A percentile compares a stretch with the other conserved stretches of the same genome.
Evolutionary conservation across 176 grass and related monocot genomes (phyloP).

Genomic region (Zea luxurians): DNA sequence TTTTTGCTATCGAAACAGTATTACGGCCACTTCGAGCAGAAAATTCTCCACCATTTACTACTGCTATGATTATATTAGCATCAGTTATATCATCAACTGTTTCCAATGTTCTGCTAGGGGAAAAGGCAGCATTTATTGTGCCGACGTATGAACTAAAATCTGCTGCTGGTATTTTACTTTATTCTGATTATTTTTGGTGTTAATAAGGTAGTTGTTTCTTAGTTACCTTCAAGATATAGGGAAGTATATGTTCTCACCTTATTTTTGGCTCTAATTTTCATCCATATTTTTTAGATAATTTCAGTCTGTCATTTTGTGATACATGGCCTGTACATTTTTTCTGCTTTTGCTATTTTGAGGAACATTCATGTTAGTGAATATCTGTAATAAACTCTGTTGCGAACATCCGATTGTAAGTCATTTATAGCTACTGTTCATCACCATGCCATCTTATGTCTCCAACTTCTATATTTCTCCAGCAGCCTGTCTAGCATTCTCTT

Average conservation of each 20-base stretch:
- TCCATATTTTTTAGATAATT: neutral
- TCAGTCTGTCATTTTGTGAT: slow-evolving; percentile 4
- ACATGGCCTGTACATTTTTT: neutral
- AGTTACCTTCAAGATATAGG: slow-evolving; percentile 21
- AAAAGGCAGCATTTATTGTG: slow-evolving; percentile 95
- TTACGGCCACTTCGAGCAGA: slow-evolving; percentile 93
- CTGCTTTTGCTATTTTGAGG: slow-evolving; percentile 4
- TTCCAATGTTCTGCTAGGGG: slow-evolving; percentile 87
- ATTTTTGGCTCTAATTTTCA: slow-evolving; percentile 3
- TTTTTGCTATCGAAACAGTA: slow-evolving; percentile 98
- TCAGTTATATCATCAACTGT: slow-evolving; percentile 99
- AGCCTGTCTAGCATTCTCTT: slow-evolving; percentile 14
- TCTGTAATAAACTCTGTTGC: neutral
- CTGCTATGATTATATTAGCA: slow-evolving; percentile 98
- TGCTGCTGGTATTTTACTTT: slow-evolving; percentile 95
- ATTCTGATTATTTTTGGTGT: slow-evolving; percentile 67
- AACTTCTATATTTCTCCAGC: neutral
- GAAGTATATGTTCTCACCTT: neutral
- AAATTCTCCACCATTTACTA: slow-evolving; percentile 96
- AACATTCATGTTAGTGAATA: slow-evolving; percentile 1
- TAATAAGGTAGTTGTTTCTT: slow-evolving; percentile 41
- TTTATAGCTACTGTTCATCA: slow-evolving; percentile 1
- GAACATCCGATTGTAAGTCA: neutral
- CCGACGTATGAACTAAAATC: slow-evolving; percentile 99
- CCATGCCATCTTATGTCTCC: slow-evolving; percentile 7